Evolutionary conservation across 2,329 filamentous ascomycete genomes (phyloP), one percentile per base, ranked within the genome.

Genomic region (Microdochium paspali): DNA sequence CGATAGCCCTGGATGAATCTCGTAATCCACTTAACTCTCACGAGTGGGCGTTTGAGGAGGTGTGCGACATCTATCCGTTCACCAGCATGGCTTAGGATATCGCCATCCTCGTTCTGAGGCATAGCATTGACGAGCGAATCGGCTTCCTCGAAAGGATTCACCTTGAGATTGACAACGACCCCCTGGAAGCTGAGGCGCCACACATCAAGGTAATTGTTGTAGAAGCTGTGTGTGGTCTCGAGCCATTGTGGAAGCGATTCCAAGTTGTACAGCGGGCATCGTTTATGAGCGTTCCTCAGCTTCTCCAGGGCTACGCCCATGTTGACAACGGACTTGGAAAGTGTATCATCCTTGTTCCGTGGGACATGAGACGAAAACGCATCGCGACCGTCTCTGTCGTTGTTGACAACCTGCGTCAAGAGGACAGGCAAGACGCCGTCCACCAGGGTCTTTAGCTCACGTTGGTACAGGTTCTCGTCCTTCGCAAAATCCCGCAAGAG

Each of bases 131-230:
- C 61, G 2, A 82, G 66, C 2, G 78, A 80, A 52, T 82, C 74
- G 32, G 80, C 73, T 44, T 84, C 80, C 28, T 84, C 80, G 2
- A 64, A 58, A 2, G 68, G 66, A 4, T 81, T 79, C 7, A 89
- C 87, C 1, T 89, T 90, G 28, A 97, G 79, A 61, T 95, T 97
- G 56, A 98, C 88, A 45, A 97, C 82, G 20, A 98, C 81, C 61
- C 95, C 90, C 58, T 95, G 87, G 64, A 97, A 98, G 1, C 93
- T 93, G 44, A 97, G 76, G 25, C 90, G 79, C 93, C 93, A 98
- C 7, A 85, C 83, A 59, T 82, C 81, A 26, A 97, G 74, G 62
- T 97, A 98, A 58, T 88, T 84, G 51, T 82, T 75, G 62, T 98
- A 98, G 10, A 91, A 77, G 47, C 83, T 81, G 43, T 87, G 80